Conservation (phyloP, 2,329 filamentous ascomycete genomes). For the Aspergillus fischeri region DNA sequence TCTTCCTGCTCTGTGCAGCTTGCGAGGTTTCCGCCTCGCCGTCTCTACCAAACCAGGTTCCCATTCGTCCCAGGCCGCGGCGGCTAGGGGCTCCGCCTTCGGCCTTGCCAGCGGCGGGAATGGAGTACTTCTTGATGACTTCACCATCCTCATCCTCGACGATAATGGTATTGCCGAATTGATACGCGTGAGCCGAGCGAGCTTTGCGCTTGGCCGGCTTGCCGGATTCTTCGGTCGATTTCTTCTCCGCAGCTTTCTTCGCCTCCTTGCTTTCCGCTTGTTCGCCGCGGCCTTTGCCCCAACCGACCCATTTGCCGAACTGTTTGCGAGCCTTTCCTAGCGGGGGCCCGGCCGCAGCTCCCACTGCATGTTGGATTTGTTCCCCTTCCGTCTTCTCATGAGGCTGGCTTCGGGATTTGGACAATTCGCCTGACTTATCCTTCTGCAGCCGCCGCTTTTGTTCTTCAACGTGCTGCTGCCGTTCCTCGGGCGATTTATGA, state of each 20-base stretch:
- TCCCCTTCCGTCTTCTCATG: slow-evolving; percentile 44
- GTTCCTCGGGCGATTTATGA: slow-evolving; percentile 51
- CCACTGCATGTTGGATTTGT: slow-evolving; percentile 37
- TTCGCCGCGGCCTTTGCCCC: slow-evolving; percentile 31
- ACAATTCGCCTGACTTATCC: slow-evolving; percentile 44
- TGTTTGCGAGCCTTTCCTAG: slow-evolving; percentile 43
- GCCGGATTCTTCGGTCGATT: slow-evolving; percentile 13
- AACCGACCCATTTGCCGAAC: slow-evolving; percentile 44
- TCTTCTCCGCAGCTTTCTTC: slow-evolving; percentile 16
- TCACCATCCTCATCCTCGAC: slow-evolving; percentile 66
- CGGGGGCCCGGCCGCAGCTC: slow-evolving; percentile 31
- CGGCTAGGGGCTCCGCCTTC: slow-evolving; percentile 41
- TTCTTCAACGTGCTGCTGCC: slow-evolving; percentile 53
- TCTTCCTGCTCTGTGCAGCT: slow-evolving; percentile 24
- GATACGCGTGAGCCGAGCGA: slow-evolving; percentile 62
- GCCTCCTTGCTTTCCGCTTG: slow-evolving; percentile 23
- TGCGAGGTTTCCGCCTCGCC: slow-evolving; percentile 31
- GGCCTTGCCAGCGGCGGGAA: slow-evolving; percentile 41
- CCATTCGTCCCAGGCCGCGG: slow-evolving; percentile 55
- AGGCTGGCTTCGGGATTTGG: slow-evolving; percentile 43
- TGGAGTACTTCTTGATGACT: slow-evolving; percentile 65
- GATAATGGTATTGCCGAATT: slow-evolving; percentile 67
- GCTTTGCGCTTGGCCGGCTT: slow-evolving; percentile 29
- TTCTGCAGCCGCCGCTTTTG: slow-evolving; percentile 52
- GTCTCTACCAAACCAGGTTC: slow-evolving; percentile 51